Evolutionary conservation across 306 rosid genomes (phyloP).

Genomic region (Quercus parvula): DNA sequence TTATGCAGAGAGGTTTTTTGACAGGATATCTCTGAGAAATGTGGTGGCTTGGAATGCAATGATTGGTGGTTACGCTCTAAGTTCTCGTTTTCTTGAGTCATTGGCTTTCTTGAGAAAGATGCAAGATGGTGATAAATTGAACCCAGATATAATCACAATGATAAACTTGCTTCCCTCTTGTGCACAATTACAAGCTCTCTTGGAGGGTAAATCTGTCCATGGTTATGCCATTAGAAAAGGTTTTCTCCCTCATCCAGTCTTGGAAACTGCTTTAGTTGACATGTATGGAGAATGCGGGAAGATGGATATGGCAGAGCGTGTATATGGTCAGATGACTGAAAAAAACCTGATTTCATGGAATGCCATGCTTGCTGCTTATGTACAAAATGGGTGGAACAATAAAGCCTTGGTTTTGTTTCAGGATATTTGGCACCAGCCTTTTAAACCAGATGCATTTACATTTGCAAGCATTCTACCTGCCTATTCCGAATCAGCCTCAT

Average conservation of each 20-base stretch:
- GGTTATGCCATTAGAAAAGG: slow-evolving; percentile 50
- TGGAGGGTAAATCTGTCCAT: slow-evolving; percentile 51
- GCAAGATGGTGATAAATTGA: slow-evolving; percentile 33
- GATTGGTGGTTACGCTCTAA: slow-evolving; percentile 40
- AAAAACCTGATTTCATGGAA: slow-evolving; percentile 48
- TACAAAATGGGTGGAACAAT: slow-evolving; percentile 26
- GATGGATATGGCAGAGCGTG: slow-evolving; percentile 30
- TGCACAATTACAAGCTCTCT: slow-evolving; percentile 34
- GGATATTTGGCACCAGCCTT: slow-evolving; percentile 30
- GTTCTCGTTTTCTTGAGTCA: slow-evolving; percentile 18
- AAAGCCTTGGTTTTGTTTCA: slow-evolving; percentile 45
- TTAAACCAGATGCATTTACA: slow-evolving; percentile 43
- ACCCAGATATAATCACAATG: slow-evolving; percentile 41
- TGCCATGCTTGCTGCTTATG: slow-evolving; percentile 47
- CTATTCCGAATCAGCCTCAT: slow-evolving; percentile 36
- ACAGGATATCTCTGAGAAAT: slow-evolving; percentile 28
- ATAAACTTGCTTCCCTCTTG: slow-evolving; percentile 55
- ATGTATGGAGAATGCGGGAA: slow-evolving; percentile 40
- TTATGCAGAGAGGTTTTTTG: slow-evolving; percentile 44
- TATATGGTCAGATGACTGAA: slow-evolving; percentile 34
- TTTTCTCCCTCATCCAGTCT: slow-evolving; percentile 47
- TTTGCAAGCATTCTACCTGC: slow-evolving; percentile 55
- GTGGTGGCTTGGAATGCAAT: slow-evolving; percentile 60
- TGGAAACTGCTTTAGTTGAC: slow-evolving; percentile 52
- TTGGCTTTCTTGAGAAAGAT: slow-evolving; percentile 40